These are phyloP conservation scores for Neurospora africana DNA, from an alignment of 495 filamentous ascomycete species.

Conservation along the genomic window DNA sequence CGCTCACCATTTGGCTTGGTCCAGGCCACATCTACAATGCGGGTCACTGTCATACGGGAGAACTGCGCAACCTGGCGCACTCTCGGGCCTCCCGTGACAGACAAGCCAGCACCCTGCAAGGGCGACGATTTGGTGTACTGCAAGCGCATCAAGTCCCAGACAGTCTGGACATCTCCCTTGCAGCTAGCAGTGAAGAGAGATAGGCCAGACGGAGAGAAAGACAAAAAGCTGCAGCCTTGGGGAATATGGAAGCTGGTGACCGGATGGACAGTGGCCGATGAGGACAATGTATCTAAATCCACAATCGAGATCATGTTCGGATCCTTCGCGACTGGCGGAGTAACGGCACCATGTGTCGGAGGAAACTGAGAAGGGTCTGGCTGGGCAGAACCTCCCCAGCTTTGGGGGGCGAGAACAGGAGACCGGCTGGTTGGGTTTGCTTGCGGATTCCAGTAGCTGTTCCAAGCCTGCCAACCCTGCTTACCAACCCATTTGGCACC, in stretches of 20 bases:
- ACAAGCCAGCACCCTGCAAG: conserved; percentile 29
- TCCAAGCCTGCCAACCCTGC: conserved; percentile 77
- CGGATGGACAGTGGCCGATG: conserved; percentile 42
- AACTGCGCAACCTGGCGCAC: conserved; percentile 81
- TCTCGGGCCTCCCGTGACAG: conserved; percentile 25
- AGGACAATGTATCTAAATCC: conserved; percentile 57
- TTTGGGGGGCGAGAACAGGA: conserved; percentile 15
- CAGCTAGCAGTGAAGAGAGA: conserved; percentile 79
- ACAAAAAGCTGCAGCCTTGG: conserved; percentile 82
- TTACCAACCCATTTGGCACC: conserved; percentile 80
- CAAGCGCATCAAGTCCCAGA: conserved; percentile 85
- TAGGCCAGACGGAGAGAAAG: conserved; percentile 76
- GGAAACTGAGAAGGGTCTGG: conserved; percentile 49
- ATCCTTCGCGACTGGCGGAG: conserved; percentile 45
- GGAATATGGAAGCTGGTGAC: conserved; percentile 71
- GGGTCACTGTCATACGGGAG: conserved; percentile 79
- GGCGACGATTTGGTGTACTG: conserved; percentile 43
- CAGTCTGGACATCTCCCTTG: conserved; percentile 83
- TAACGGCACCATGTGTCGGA: conserved; percentile 58
- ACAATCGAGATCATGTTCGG: conserved; percentile 75
- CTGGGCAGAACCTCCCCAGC: conserved; percentile 26
- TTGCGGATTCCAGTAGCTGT: conserved; percentile 69
- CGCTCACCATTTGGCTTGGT: conserved; percentile 67
- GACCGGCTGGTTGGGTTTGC: conserved; percentile 29
- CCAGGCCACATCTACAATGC: conserved; percentile 85